Evolutionary conservation across 306 rosid species (phyloP).

Genomic region (Prunus persica): Prunus_persica_NCBIv2 NC_034009.1:25821001-25821500

Average conservation of each 20-base stretch:
- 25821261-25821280: conserved; percentile 33
- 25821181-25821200: not conserved
- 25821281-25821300: conserved; percentile 85
- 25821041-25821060: too few relatives aligned
- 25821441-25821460: too few relatives aligned
- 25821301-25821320: conserved; percentile 93
- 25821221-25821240: conserved; percentile 49
- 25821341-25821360: conserved; percentile 25
- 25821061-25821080: not conserved
- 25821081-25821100: conserved; percentile 12
- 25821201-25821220: not conserved
- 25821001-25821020: too few relatives aligned
- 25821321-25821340: conserved; percentile 88
- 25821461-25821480: too few relatives aligned
- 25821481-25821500: too few relatives aligned
- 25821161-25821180: not conserved
- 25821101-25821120: conserved; percentile 19
- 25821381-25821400: too few relatives aligned
- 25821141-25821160: not conserved
- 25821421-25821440: too few relatives aligned
- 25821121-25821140: not conserved
- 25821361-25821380: too few relatives aligned
- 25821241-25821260: conserved; percentile 84
- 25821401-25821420: too few relatives aligned
- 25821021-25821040: too few relatives aligned